Percentiles rank a stretch among this genome's conserved stretches.
Conservation (phyloP, 495 filamentous ascomycete genomes). For the Cercophora scortea region DNA sequence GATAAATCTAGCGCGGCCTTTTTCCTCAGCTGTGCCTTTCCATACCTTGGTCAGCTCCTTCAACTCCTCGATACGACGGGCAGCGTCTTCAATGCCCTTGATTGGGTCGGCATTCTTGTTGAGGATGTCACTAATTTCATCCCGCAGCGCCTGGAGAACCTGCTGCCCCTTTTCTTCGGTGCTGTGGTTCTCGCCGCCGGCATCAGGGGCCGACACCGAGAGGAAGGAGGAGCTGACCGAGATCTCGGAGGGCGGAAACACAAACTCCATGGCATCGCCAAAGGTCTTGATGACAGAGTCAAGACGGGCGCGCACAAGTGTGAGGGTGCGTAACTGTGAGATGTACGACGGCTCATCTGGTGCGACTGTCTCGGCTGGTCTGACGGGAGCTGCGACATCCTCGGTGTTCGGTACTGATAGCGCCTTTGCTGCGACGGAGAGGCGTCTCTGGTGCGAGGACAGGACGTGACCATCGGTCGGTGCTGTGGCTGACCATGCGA, state of each 20-base stretch:
- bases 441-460: constrained; percentile 18
- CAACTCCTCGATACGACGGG: constrained; percentile 61
- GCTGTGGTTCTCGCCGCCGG: constrained; percentile 51
- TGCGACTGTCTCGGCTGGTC: constrained; percentile 8
- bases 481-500: neutral
- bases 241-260: constrained; percentile 71
- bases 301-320: constrained; percentile 69
- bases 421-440: constrained; percentile 11
- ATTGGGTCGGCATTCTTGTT: constrained; percentile 39
- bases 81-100: constrained; percentile 60
- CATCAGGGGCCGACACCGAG: constrained; percentile 70
- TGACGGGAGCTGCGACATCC: constrained; percentile 3
- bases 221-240: constrained; percentile 69
- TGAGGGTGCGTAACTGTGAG: constrained; percentile 69
- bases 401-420: constrained; percentile 4
- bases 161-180: constrained; percentile 75
- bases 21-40: constrained; percentile 91
- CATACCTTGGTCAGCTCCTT: constrained; percentile 69
- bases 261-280: constrained; percentile 89
- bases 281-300: constrained; percentile 84
- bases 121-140: constrained; percentile 64
- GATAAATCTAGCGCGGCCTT: constrained; percentile 71
- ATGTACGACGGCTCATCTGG: constrained; percentile 60
- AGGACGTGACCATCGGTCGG: neutral
- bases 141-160: constrained; percentile 56